phyloP scores from a whole-genome alignment of 106 monocot genomes.

The Agapanthus africanus region DNA sequence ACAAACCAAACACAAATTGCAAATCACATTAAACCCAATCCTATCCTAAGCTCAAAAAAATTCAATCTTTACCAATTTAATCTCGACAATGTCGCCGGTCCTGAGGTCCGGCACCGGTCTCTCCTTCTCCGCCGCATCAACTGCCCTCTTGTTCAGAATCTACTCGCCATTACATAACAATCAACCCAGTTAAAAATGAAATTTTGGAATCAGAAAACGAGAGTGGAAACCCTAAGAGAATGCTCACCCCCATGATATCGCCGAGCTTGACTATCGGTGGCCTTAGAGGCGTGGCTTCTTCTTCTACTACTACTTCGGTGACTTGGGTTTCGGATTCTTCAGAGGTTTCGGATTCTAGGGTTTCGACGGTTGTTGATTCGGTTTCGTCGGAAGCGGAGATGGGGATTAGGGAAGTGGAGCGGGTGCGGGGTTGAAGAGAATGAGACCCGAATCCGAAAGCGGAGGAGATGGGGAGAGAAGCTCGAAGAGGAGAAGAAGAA shows the following conservation, averaged over 20 bases:
- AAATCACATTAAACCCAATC: too few relatives aligned
- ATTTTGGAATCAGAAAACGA: not conserved
- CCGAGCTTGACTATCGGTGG: slow-evolving; percentile 61
- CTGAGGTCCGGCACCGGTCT: slow-evolving; percentile 68
- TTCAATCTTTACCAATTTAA: slow-evolving; percentile 65
- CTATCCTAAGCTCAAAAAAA: too few relatives aligned
- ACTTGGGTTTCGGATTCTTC: slow-evolving; percentile 8
- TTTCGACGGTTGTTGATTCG: not conserved
- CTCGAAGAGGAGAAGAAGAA: slow-evolving; percentile 5
- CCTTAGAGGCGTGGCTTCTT: slow-evolving; percentile 27
- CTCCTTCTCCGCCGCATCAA: slow-evolving; percentile 48
- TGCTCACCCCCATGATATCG: slow-evolving; percentile 62
- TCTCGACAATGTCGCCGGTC: slow-evolving; percentile 63
- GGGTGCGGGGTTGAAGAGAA: not conserved
- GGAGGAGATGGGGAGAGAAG: not conserved
- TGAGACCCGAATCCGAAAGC: not conserved
- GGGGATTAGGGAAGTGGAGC: not conserved
- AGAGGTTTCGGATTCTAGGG: not conserved
- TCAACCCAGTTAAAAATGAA: not conserved
- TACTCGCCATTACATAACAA: slow-evolving; percentile 4
- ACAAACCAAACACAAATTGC: slow-evolving; percentile 1
- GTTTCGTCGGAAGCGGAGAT: not conserved
- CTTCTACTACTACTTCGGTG: slow-evolving; percentile 9
- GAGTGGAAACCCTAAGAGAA: too few relatives aligned
- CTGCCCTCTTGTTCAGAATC: slow-evolving; percentile 62